Evolutionary conservation across 345 rosid species (phyloP).

Genomic region (Populus davidiana): DNA sequence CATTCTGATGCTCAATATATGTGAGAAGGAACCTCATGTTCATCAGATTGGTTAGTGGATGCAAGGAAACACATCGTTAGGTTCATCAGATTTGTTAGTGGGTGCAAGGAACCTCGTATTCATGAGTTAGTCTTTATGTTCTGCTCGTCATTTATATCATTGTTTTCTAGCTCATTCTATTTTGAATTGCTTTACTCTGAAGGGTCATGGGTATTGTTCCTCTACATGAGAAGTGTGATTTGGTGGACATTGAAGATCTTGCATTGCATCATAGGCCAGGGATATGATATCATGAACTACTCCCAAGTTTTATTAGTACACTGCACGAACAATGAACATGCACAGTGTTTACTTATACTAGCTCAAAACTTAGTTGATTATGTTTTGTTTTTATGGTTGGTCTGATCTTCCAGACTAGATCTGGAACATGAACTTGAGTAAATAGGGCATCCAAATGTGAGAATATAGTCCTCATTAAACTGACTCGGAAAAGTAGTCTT

Average conservation of each 20-base stretch:
- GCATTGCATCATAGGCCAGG: not conserved
- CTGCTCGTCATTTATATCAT: not conserved
- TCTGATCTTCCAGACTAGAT: not conserved
- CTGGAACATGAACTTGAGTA: not conserved
- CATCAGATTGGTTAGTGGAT: not conserved
- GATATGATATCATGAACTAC: not conserved
- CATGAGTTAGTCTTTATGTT: not conserved
- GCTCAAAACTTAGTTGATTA: not conserved
- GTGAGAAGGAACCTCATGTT: not conserved
- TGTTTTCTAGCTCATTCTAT: not conserved
- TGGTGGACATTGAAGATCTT: not conserved
- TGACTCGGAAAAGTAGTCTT: not conserved
- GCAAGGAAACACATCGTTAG: not conserved
- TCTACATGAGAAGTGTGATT: not conserved
- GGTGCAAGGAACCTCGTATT: not conserved
- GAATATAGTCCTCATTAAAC: not conserved
- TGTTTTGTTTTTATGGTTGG: not conserved
- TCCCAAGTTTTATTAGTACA: not conserved
- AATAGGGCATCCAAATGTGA: not conserved
- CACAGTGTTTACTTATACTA: not conserved
- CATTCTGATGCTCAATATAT: not conserved
- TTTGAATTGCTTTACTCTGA: not conserved
- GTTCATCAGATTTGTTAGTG: not conserved
- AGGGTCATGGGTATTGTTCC: not conserved
- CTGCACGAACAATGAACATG: not conserved